These are phyloP conservation scores for Talaromyces nanjingensis DNA, from an alignment of 495 filamentous ascomycete species.

Conservation along the genomic window DNA sequence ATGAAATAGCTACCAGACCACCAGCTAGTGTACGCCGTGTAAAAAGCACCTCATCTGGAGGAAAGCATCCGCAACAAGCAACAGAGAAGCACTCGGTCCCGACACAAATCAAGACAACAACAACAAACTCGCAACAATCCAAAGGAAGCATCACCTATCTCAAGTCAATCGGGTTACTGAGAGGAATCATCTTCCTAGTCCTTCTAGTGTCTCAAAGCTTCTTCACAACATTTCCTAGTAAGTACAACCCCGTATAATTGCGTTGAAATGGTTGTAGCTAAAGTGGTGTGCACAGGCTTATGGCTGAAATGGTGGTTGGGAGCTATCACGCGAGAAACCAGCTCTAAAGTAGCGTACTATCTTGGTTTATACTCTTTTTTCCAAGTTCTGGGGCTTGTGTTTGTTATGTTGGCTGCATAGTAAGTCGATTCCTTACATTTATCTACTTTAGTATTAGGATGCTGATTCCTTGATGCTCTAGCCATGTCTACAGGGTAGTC, in stretches of 20 bases:
- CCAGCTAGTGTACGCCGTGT: not conserved
- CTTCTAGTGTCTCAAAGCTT: not conserved
- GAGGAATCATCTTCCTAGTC: conserved; percentile 22
- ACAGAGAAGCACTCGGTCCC: not conserved
- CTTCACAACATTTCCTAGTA: conserved; percentile 14
- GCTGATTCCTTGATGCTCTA: conserved; percentile 19
- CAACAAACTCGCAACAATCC: not conserved
- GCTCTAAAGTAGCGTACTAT: conserved; percentile 22
- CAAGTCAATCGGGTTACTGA: conserved; percentile 39
- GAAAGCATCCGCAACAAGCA: not conserved
- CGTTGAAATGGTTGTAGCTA: not conserved
- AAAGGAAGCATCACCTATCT: conserved; percentile 30
- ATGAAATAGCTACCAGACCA: not conserved
- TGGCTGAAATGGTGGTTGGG: conserved; percentile 36
- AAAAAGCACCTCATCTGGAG: not conserved
- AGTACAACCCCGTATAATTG: conserved; percentile 2
- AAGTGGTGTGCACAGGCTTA: conserved; percentile 14
- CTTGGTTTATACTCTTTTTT: conserved; percentile 30
- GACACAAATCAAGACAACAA: not conserved
- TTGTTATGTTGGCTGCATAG: conserved; percentile 8
- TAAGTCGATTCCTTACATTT: conserved; percentile 13
- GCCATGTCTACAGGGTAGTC: conserved; percentile 14
- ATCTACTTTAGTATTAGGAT: conserved; percentile 19
- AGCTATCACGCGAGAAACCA: conserved; percentile 16
- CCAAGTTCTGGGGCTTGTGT: not conserved